Evolutionary conservation across 768 basidiomycete genomes (phyloP).

Genomic region (Pulveroboletus frians): DNA sequence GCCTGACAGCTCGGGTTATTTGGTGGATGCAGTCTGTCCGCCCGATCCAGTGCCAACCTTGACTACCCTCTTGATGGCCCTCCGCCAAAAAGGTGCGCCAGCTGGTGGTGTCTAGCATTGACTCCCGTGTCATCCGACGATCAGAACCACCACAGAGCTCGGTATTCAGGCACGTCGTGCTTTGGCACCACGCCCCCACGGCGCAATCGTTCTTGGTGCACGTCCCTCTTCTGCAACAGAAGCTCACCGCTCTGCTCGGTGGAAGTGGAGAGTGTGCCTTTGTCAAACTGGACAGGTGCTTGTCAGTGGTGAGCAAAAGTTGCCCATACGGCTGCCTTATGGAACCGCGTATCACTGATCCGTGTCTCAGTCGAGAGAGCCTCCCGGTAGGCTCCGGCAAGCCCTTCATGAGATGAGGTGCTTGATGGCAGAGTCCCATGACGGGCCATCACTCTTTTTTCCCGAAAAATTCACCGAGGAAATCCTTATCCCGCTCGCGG

Average conservation of each 20-base stretch:
- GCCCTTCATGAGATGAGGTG: conserved; percentile 8
- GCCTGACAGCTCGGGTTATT: conserved; percentile 35
- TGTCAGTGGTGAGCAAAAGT: conserved; percentile 21
- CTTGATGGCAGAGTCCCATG: conserved; percentile 5
- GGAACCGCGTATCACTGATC: background rate
- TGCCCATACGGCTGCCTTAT: background rate
- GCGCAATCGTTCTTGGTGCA: conserved; percentile 58
- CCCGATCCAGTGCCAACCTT: conserved; percentile 32
- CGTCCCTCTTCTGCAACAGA: conserved; percentile 12
- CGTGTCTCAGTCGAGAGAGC: conserved; percentile 9
- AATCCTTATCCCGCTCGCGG: conserved; percentile 49
- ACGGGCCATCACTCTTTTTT: conserved; percentile 26
- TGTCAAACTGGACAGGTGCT: conserved; percentile 8
- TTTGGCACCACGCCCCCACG: conserved; percentile 42
- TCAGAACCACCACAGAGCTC: conserved; percentile 3
- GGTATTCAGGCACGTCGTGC: conserved; percentile 38
- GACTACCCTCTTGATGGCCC: conserved; percentile 31
- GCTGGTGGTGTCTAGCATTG: conserved; percentile 5
- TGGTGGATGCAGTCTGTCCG: conserved; percentile 45
- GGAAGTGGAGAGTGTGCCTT: conserved; percentile 12
- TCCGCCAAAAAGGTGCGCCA: conserved; percentile 36
- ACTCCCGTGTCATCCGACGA: background rate
- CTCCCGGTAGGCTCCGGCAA: conserved; percentile 11
- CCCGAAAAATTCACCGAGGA: conserved; percentile 23
- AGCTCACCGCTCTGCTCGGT: conserved; percentile 4